These are phyloP conservation scores for Phaeoacremonium minimum DNA, from an alignment of 2,329 filamentous ascomycete genomes.

Conservation along the genomic window DNA sequence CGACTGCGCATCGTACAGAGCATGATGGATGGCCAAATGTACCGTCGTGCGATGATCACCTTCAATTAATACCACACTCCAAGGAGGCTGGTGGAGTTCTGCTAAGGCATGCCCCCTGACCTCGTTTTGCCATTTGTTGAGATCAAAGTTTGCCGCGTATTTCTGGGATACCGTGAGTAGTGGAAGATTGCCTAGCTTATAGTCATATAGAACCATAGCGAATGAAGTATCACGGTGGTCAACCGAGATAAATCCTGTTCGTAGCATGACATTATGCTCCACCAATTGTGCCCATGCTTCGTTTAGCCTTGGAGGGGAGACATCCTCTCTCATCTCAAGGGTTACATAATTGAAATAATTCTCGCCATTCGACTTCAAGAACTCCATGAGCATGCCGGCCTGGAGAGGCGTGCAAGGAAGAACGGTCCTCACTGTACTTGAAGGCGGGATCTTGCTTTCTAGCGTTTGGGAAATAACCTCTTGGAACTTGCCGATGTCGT, in stretches of 20 bases:
- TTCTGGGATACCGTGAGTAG: conserved; percentile 10
- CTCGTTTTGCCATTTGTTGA: conserved; percentile 31
- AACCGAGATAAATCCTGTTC: conserved; percentile 66
- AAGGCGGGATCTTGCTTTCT: conserved; percentile 7
- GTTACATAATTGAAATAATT: conserved; percentile 73
- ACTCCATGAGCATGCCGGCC: conserved; percentile 73
- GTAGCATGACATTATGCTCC: conserved; percentile 63
- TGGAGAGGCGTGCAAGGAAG: conserved; percentile 79
- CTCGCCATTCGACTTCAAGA: conserved; percentile 58
- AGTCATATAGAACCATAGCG: conserved; percentile 65
- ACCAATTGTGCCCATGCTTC: conserved; percentile 60
- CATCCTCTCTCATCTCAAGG: neutral
- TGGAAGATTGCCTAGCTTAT: conserved; percentile 9
- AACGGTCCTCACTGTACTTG: conserved; percentile 46
- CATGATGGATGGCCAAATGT: conserved; percentile 65
- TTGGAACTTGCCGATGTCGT: conserved; percentile 37
- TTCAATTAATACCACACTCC: conserved; percentile 52
- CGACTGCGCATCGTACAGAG: conserved; percentile 83
- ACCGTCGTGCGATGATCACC: conserved; percentile 19
- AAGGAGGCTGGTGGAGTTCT: conserved; percentile 53
- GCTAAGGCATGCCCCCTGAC: conserved; percentile 26
- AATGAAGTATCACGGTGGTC: conserved; percentile 60
- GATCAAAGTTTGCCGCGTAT: conserved; percentile 16
- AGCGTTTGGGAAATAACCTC: conserved; percentile 22
- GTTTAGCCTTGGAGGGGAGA: no score